A percentile compares a stretch with the other conserved stretches of the same genome.
phyloP scores from a whole-genome alignment of 2,329 filamentous ascomycete genomes.

The Metarhizium guizhouense region DNA sequence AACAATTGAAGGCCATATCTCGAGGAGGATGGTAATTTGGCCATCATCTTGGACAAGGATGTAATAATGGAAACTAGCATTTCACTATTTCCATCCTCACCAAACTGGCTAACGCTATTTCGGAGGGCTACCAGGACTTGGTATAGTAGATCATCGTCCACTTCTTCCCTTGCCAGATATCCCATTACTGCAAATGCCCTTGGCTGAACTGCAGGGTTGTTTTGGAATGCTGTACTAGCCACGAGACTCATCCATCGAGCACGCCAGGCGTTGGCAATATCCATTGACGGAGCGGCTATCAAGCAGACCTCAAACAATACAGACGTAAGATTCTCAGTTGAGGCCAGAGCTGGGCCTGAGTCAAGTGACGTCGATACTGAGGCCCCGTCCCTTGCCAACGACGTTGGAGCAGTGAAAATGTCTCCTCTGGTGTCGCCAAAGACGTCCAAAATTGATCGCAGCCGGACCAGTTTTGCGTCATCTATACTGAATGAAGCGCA shows the following conservation, averaged over 20 bases:
- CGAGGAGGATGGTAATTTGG: slow-evolving; percentile 56
- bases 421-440: slow-evolving; percentile 52
- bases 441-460: slow-evolving; percentile 46
- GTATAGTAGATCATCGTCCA: slow-evolving; percentile 63
- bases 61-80: slow-evolving; percentile 62
- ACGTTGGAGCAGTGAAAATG: slow-evolving; percentile 41
- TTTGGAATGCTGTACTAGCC: slow-evolving; percentile 64
- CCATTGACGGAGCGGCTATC: slow-evolving; percentile 53
- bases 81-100: slow-evolving; percentile 54
- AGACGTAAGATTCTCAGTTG: slow-evolving; percentile 53
- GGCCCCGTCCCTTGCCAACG: slow-evolving; percentile 40
- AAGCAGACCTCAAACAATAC: slow-evolving; percentile 55
- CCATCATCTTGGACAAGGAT: slow-evolving; percentile 62
- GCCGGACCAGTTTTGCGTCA: slow-evolving; percentile 46
- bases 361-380: slow-evolving; percentile 48
- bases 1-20: slow-evolving; percentile 62
- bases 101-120: slow-evolving; percentile 55
- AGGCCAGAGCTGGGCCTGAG: slow-evolving; percentile 37
- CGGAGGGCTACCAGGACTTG: slow-evolving; percentile 61
- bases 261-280: slow-evolving; percentile 60
- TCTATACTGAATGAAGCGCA: slow-evolving; percentile 58
- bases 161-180: slow-evolving; percentile 60
- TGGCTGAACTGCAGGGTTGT: slow-evolving; percentile 62
- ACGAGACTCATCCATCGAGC: slow-evolving; percentile 67
- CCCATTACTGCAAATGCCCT: slow-evolving; percentile 64